Evolutionary conservation across 2,329 filamentous ascomycete genomes (phyloP).

Genomic region (Aspergillus aculeatus): DNA sequence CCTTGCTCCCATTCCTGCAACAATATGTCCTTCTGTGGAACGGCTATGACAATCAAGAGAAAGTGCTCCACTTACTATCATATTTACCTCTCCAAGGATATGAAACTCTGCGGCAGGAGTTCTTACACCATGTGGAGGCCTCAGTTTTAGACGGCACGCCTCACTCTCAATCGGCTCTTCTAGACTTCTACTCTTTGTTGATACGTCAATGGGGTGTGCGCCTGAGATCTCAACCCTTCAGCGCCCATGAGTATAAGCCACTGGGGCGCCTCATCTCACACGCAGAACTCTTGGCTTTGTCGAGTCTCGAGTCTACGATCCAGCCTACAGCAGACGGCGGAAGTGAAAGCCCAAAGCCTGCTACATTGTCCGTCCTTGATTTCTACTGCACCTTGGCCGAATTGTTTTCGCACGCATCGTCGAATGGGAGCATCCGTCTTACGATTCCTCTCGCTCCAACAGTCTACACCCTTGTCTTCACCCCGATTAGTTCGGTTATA

Average conservation of each 20-base stretch:
- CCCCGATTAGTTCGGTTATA: conserved; percentile 59
- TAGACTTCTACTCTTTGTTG: conserved; percentile 66
- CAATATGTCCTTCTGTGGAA: conserved; percentile 63
- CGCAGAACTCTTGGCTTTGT: conserved; percentile 56
- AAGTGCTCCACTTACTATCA: conserved; percentile 38
- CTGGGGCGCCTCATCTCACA: conserved; percentile 50
- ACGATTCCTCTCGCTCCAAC: conserved; percentile 66
- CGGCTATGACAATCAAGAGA: conserved; percentile 54
- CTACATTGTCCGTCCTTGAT: conserved; percentile 58
- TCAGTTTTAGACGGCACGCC: conserved; percentile 39
- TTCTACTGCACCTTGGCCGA: conserved; percentile 66
- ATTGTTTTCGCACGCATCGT: conserved; percentile 53
- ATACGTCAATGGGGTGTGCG: conserved; percentile 55
- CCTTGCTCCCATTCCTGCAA: conserved; percentile 38
- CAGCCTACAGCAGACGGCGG: conserved; percentile 11
- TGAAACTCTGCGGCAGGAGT: conserved; percentile 35
- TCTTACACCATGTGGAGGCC: conserved; percentile 43
- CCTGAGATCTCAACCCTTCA: conserved; percentile 30
- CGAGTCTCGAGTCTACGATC: conserved; percentile 54
- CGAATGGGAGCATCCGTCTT: conserved; percentile 61
- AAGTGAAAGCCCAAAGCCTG: conserved; percentile 23
- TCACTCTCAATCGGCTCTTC: conserved; percentile 58
- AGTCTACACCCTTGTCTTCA: conserved; percentile 71
- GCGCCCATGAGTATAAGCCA: conserved; percentile 29
- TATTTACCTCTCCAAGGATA: conserved; percentile 32